Base-by-base conservation (phyloP, 306 rosid genomes). In the Prinsepia uniflora region DNA sequence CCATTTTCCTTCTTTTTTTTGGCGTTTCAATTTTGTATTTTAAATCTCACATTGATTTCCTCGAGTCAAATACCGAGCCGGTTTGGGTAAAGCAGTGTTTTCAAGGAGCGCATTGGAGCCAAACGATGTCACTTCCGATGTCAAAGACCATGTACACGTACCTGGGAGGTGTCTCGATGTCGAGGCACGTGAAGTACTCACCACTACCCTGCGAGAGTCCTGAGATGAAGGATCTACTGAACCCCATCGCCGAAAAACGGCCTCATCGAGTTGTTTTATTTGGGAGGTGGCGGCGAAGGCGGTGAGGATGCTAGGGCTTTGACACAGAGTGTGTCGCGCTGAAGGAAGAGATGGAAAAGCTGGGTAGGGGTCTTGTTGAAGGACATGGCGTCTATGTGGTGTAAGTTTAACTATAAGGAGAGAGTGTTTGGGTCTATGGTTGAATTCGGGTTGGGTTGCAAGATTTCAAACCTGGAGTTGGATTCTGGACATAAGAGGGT, bases 171-270 rank as follows among this genome's bases (percentile, higher is more conserved):
- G 96, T 88, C 0, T 96, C 98, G 0, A 93, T 90, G 3, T 97
- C 98, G 4, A 93, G 58, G 66, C 98, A 90, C 10, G 98, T 90
- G 94, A 93, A 93, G 82, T 93, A 93, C 78, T 93, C 98, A 45
- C 98, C 98, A 56, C 96, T 90, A 0, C 98, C 98, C 68, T 88
- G 94, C 0, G 92, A 72, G 5, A 90, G 89, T 2, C 98, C 98
- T 1, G 98, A 93, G 39, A 85, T 54, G 44, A 93, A 71, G 10
- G 98, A 93, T 92, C 96, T 85, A 66, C 90, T 88, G 79, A 93
- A 64, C 0, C 90, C 76, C 7, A 55, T 12, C 6, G 67, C 48
- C 60, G 48, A 20, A 0, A 54, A 68, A 40, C 34, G 67, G 46
- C 40, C 9, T 68, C 42, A 62, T 57, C n/a, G 20, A 3, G 22